These are phyloP conservation scores for Stephania yunnanensis DNA, from an alignment of 164 flowering plant species.

Conservation along the genomic window DNA sequence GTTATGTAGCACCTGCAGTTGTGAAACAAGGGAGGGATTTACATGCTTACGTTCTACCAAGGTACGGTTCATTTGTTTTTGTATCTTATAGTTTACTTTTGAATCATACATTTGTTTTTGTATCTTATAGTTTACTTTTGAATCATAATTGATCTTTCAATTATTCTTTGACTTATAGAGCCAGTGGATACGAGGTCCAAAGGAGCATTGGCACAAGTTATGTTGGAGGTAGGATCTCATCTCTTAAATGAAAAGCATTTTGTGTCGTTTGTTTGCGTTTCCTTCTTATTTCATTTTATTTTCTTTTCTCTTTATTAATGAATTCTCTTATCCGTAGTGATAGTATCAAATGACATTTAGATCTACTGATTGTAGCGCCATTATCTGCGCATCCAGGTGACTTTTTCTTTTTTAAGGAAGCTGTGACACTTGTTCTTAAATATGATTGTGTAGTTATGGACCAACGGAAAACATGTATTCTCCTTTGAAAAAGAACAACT, in stretches of 20 bases:
- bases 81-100: not conserved
- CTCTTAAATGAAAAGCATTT: not conserved
- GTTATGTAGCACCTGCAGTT: constrained; percentile 25
- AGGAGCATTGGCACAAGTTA: constrained; percentile 20
- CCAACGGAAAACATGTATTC: not conserved
- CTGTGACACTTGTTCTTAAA: too few relatives aligned
- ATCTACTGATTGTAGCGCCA: too few relatives aligned
- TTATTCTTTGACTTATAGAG: constrained; percentile 17
- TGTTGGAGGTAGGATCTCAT: constrained; percentile 26
- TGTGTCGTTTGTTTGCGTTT: not conserved
- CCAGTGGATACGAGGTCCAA: constrained; percentile 23
- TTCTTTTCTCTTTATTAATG: not conserved
- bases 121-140: constrained; percentile 2
- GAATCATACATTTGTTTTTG: not conserved
- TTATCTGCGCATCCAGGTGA: not conserved
- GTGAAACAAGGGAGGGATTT: constrained; percentile 17
- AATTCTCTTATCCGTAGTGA: not conserved
- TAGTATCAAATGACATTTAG: too few relatives aligned
- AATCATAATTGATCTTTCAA: constrained; percentile 2
- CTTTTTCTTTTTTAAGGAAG: too few relatives aligned
- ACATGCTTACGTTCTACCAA: constrained; percentile 25
- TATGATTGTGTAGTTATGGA: too few relatives aligned
- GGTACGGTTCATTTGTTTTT: constrained; percentile 15
- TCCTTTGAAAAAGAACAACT: not conserved
- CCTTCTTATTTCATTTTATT: not conserved